A percentile compares a stretch with the other conserved stretches of the same genome.
phyloP scores from a whole-genome alignment of 352 stramenopile genomes.

The Globisporangium alternatum region DNA sequence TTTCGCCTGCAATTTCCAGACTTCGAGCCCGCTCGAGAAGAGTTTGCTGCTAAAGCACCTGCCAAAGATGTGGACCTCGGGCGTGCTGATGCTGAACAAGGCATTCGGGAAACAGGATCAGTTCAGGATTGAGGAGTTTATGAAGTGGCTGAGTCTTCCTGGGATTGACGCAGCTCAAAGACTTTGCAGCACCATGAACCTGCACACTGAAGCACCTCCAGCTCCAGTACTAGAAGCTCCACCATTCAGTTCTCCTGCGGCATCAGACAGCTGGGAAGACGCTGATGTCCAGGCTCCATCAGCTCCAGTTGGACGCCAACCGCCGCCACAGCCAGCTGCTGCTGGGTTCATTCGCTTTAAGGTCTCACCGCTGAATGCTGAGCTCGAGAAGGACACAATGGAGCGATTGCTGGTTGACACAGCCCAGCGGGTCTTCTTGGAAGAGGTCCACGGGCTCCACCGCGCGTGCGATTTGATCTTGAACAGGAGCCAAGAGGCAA shows the following conservation, averaged over 20 bases:
- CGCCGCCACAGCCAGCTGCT: slow-evolving; percentile 9
- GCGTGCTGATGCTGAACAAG: slow-evolving; percentile 56
- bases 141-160: slow-evolving; percentile 26
- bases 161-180: slow-evolving; percentile 17
- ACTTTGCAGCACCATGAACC: slow-evolving; percentile 44
- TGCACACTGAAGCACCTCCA: slow-evolving; percentile 32
- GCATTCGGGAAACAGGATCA: slow-evolving; percentile 56
- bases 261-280: slow-evolving; percentile 19
- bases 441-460: slow-evolving; percentile 5
- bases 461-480: slow-evolving; percentile 12
- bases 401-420: slow-evolving; percentile 22
- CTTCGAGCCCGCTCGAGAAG: slow-evolving; percentile 38
- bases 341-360: slow-evolving; percentile 38
- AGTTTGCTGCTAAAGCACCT: slow-evolving; percentile 39
- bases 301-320: slow-evolving; percentile 3
- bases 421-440: slow-evolving; percentile 14
- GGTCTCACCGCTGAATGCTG: slow-evolving; percentile 20
- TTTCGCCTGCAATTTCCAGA: slow-evolving; percentile 27
- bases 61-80: slow-evolving; percentile 30
- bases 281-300: not conserved
- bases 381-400: slow-evolving; percentile 20
- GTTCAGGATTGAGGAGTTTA: slow-evolving; percentile 42
- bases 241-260: slow-evolving; percentile 4
- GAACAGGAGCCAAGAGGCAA: not conserved
- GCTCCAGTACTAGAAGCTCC: not conserved